Evolutionary conservation across 176 grass and related monocot genomes (phyloP), one percentile per base, ranked within the genome.

Genomic region (Ensete glaucum): DNA sequence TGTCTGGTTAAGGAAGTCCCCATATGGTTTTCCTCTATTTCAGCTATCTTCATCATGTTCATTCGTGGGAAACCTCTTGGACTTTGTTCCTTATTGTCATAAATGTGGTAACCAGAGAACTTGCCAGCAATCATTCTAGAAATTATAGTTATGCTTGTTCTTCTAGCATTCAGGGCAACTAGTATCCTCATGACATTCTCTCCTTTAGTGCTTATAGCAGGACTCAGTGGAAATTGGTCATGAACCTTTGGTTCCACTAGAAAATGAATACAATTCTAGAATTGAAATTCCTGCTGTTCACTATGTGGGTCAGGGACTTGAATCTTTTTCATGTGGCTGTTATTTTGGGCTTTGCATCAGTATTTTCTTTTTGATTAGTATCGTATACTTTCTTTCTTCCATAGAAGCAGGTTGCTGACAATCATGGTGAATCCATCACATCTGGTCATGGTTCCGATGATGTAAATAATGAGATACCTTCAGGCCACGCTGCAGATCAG

Each of bases 361-460:
- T 70, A 50, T 43, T 50, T 70, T 51, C 12, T 29, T 2, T 67
- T 22, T 52, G 19, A 20, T 70, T 34, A 17, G 9, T 8, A 19
- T 10, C 8, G 3, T 20, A n/a, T 43, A 49, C 23, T 50, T 29
- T 49, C 67, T 60, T 60, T 60, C 67, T 70, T 70, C 48, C 2
- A 67, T 15, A 16, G 73, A 72, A 67, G 71, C 71, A 92, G 85
- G 68, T 86, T 67, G 52, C 50, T 64, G 76, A 82, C 64, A 79
- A 92, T 75, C 73, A 86, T 53, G 83, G 80, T 84, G 79, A 72
- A 72, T 53, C 76, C 74, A 76, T 62, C 19, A 82, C 67, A 57
- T 59, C 12, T 11, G 52, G 63, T 54, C 59, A 88, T 85, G 89
- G 69, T 34, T 77, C 71, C 77, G 77, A 83, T 19, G 64, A 77